Conservation (phyloP, 768 basidiomycete genomes). For the Boletus coccyginus region DNA sequence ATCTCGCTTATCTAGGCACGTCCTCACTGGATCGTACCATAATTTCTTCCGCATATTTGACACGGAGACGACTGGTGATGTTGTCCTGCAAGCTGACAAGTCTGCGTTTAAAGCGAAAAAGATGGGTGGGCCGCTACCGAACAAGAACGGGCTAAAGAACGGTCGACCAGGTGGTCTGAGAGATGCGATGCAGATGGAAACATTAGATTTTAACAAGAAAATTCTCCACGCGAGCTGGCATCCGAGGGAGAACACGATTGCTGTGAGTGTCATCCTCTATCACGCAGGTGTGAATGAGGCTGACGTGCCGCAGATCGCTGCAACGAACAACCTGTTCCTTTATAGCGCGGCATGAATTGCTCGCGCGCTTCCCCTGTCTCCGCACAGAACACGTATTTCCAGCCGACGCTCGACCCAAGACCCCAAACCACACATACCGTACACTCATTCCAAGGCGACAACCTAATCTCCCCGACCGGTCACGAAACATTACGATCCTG, state of each 20-base stretch:
- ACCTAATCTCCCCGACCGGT: conserved; percentile 21
- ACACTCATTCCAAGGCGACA: conserved; percentile 27
- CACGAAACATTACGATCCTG: conserved; percentile 26
- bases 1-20: conserved; percentile 57
- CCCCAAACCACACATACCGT: conserved; percentile 11
- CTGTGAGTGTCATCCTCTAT: conserved; percentile 51
- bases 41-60: conserved; percentile 99
- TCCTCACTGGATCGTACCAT: conserved; percentile 99
- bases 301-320: conserved; percentile 68
- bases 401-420: conserved; percentile 12
- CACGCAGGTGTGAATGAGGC: background rate
- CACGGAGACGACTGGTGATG: conserved; percentile 79
- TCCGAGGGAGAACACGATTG: conserved; percentile 96
- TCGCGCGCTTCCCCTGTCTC: background rate
- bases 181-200: conserved; percentile 85
- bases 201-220: conserved; percentile 95
- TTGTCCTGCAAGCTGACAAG: conserved; percentile 97
- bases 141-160: conserved; percentile 69
- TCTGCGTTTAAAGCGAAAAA: conserved; percentile 99
- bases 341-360: conserved; percentile 39
- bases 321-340: conserved; percentile 52
- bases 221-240: conserved; percentile 97
- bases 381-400: conserved; percentile 14
- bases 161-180: conserved; percentile 69
- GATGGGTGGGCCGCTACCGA: conserved; percentile 82